Conservation (phyloP, 2,329 filamentous ascomycete species). For the Cordyceps tenuipes region DNA sequence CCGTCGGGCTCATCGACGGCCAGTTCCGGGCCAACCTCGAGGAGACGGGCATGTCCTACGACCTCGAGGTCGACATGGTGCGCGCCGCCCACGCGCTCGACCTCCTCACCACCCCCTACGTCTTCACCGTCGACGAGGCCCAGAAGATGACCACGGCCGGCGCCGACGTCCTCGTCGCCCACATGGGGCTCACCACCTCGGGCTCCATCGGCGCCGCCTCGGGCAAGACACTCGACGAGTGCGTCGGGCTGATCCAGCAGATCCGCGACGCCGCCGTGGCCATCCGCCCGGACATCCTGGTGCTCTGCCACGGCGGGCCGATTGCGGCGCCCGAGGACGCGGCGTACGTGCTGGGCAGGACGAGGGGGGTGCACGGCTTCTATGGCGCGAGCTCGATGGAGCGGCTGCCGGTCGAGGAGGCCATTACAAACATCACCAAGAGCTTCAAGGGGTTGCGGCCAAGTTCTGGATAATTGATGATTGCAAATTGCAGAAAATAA, state of each 20-base stretch:
- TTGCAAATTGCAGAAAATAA: neutral
- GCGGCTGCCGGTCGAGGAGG: slow-evolving; percentile 57
- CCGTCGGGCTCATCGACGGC: slow-evolving; percentile 62
- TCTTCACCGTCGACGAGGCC: slow-evolving; percentile 55
- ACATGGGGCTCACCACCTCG: slow-evolving; percentile 59
- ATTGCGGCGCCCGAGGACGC: slow-evolving; percentile 58
- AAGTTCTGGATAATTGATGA: neutral
- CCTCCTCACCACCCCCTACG: slow-evolving; percentile 61
- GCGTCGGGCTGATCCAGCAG: slow-evolving; percentile 50
- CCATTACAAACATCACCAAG: slow-evolving; percentile 43
- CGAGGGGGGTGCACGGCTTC: slow-evolving; percentile 60
- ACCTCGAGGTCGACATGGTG: slow-evolving; percentile 59
- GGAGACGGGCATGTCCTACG: slow-evolving; percentile 64
- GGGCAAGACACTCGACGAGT: slow-evolving; percentile 56
- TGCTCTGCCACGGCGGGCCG: slow-evolving; percentile 63
- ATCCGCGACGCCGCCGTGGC: slow-evolving; percentile 52
- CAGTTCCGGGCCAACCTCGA: slow-evolving; percentile 59
- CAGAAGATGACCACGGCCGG: slow-evolving; percentile 54
- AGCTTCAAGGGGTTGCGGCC: slow-evolving; percentile 11
- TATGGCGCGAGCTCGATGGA: slow-evolving; percentile 66
- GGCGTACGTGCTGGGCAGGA: slow-evolving; percentile 50
- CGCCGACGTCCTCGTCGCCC: slow-evolving; percentile 59
- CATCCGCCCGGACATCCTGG: slow-evolving; percentile 51
- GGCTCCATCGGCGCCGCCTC: slow-evolving; percentile 57
- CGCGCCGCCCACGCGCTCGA: slow-evolving; percentile 48